These are phyloP conservation scores for Rehmannia glutinosa DNA, from an alignment of 257 asterid species.

Conservation along the genomic window DNA sequence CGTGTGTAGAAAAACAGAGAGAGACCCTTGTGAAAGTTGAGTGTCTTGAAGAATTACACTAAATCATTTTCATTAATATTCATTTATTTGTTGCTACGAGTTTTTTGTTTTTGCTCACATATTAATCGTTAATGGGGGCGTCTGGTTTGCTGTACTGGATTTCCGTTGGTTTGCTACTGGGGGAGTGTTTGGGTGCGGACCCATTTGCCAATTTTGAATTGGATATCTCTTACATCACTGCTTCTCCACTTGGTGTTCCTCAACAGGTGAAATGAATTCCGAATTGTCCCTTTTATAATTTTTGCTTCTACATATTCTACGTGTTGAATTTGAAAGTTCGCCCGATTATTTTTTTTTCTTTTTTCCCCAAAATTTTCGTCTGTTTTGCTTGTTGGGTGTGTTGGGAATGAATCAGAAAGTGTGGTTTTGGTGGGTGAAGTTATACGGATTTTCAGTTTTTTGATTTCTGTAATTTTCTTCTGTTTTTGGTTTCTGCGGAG, in stretches of 20 bases:
- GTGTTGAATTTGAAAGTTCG: not conserved
- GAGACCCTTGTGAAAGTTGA: too few species aligned
- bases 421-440: too few species aligned
- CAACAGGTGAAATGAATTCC: conserved; percentile 57
- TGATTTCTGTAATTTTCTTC: too few species aligned
- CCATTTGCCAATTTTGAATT: conserved; percentile 59
- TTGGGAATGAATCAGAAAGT: not conserved
- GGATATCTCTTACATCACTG: conserved; percentile 69
- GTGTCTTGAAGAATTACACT: too few species aligned
- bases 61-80: too few species aligned
- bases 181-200: conserved; percentile 53
- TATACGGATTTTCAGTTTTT: too few species aligned
- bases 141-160: conserved; percentile 19
- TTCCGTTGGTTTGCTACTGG: conserved; percentile 34
- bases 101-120: not conserved
- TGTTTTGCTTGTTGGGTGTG: not conserved
- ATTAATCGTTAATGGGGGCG: conserved; percentile 24
- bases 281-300: not conserved
- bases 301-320: too few species aligned
- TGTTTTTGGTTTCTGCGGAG: not conserved
- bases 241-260: conserved; percentile 91
- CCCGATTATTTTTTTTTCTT: not conserved
- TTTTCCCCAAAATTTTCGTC: not conserved
- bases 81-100: too few species aligned
- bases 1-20: not conserved